Percentiles rank a stretch among this genome's conserved stretches.
phyloP scores from a whole-genome alignment of 192 early-diverging fungal genomes.

The Umbelopsis ramanniana region DNA sequence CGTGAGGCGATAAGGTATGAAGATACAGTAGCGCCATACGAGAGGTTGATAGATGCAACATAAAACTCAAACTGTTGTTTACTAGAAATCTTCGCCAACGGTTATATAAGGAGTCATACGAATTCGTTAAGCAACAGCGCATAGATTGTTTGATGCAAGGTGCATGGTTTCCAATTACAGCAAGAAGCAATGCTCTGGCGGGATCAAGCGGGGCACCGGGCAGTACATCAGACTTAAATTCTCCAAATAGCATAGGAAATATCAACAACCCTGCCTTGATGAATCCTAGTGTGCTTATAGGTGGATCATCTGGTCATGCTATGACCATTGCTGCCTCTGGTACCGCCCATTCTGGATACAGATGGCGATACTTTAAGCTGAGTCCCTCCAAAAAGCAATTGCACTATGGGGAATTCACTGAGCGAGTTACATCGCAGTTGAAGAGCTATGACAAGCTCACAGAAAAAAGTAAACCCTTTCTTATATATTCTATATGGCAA shows the following conservation, averaged over 20 bases:
- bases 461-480: slow-evolving; percentile 52
- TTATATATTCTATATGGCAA: not conserved
- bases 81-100: slow-evolving; percentile 63
- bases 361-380: slow-evolving; percentile 65
- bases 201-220: not conserved
- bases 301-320: not conserved
- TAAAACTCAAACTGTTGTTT: not conserved
- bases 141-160: slow-evolving; percentile 64
- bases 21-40: not conserved
- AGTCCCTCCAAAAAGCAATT: slow-evolving; percentile 60
- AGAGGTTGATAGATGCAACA: not conserved
- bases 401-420: slow-evolving; percentile 70
- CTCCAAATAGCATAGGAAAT: not conserved
- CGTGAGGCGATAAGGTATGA: slow-evolving; percentile 61
- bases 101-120: slow-evolving; percentile 70
- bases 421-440: slow-evolving; percentile 40
- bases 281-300: slow-evolving; percentile 9
- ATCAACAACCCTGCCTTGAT: not conserved
- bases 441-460: slow-evolving; percentile 47
- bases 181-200: not conserved
- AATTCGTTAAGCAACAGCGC: slow-evolving; percentile 72
- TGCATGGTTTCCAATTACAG: slow-evolving; percentile 65
- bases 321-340: not conserved
- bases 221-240: not conserved
- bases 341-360: slow-evolving; percentile 14